A percentile compares a stretch with the other conserved stretches of the same genome.
phyloP scores from a whole-genome alignment of 108 stramenopile species.

The Cyclotella sp. region DNA sequence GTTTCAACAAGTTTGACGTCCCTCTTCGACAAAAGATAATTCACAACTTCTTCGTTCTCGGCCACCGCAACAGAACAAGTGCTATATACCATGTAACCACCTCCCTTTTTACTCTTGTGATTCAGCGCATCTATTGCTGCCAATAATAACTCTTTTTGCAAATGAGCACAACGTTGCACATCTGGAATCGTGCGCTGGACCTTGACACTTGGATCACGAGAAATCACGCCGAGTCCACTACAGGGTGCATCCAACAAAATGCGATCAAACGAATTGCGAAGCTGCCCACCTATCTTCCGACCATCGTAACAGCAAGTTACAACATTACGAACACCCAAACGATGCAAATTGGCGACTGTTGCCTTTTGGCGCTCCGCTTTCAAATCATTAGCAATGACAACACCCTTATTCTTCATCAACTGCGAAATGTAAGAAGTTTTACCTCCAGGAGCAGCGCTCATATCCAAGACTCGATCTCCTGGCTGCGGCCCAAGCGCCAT shows the following conservation, averaged over 20 bases:
- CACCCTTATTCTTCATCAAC: constrained; percentile 97
- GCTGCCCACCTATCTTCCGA: constrained; percentile 81
- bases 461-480: constrained; percentile 95
- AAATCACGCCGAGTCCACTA: constrained; percentile 97
- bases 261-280: constrained; percentile 92
- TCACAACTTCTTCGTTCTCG: constrained; percentile 99
- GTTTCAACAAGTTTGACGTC: constrained; percentile 95
- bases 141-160: constrained; percentile 97
- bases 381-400: constrained; percentile 96
- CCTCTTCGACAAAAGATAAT: constrained; percentile 94
- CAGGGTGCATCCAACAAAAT: constrained; percentile 99
- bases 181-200: constrained; percentile 94
- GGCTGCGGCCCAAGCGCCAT: constrained; percentile 95
- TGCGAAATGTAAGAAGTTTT: constrained; percentile 98
- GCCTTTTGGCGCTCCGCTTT: constrained; percentile 95
- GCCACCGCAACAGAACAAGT: constrained; percentile 97
- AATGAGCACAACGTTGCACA: constrained; percentile 88
- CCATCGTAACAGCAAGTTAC: constrained; percentile 96
- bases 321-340: constrained; percentile 96
- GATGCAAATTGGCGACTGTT: constrained; percentile 97
- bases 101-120: constrained; percentile 89
- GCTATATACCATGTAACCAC: constrained; percentile 97
- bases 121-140: constrained; percentile 97
- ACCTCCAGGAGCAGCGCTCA: constrained; percentile 98
- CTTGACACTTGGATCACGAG: constrained; percentile 97